Percentiles rank a stretch among this genome's conserved stretches.
Evolutionary conservation across 352 stramenopile genomes (phyloP).

Genomic region (Globisporangium mamillatum): DNA sequence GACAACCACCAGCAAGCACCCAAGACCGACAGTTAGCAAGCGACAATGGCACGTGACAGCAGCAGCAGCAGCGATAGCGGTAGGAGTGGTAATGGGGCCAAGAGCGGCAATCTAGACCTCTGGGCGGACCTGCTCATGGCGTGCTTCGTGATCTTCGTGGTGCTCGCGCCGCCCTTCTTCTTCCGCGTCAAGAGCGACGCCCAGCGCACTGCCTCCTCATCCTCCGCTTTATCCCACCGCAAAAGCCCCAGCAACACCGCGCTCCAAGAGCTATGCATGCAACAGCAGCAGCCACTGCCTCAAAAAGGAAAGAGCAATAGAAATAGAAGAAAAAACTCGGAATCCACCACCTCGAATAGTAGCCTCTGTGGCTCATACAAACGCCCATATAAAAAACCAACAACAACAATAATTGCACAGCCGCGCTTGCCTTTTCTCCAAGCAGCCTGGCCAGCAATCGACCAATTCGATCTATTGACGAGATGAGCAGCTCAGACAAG

Average conservation of each 20-base stretch:
- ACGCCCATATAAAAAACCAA: conserved; percentile 3
- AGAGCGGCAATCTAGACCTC: conserved; percentile 23
- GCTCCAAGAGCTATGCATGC: not conserved
- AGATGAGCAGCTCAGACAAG: conserved; percentile 5
- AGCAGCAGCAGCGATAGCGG: not conserved
- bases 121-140: conserved; percentile 60
- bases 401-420: not conserved
- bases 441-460: not conserved
- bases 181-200: conserved; percentile 30
- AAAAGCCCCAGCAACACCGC: not conserved
- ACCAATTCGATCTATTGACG: not conserved
- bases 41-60: not conserved
- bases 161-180: conserved; percentile 58
- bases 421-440: not conserved
- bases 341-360: not conserved
- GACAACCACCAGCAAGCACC: no score
- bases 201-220: not conserved
- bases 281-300: not conserved
- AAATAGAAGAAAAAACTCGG: not conserved
- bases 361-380: not conserved
- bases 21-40: no score
- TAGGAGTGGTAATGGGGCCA: not conserved
- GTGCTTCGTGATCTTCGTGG: conserved; percentile 57
- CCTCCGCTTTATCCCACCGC: not conserved
- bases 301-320: conserved; percentile 23